Base-by-base conservation (phyloP, 768 basidiomycete genomes). In the Rhizopogon vesiculosus region DNA sequence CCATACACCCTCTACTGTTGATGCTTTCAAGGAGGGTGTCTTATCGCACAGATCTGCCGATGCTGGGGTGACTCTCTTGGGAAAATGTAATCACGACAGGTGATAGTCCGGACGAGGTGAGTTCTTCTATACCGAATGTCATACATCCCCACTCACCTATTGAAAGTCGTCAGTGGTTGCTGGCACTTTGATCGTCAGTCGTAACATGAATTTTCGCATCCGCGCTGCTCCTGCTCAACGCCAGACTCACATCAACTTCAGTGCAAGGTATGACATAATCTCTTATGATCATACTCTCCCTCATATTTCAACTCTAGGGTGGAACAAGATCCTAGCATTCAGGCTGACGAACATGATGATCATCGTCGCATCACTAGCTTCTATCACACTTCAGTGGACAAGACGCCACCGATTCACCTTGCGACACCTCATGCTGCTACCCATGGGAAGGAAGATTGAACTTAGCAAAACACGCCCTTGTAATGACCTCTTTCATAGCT, bases 151-250 rank as follows among this genome's bases (percentile, higher is more conserved):
- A 33, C 19, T 15, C 22, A 10, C 18, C 41, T 45, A 45, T 31
- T n/a, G 28, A 7, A 19, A 77, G 75, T 62, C 63, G 2, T 63
- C 67, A 4, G 46, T 48, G 46, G 72, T 79, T 2, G 71, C 74
- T 4, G 78, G 79, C 0, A 59, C 64, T 46, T 66, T 77, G 41
- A 61, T 73, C 56, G 66, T 76, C 45, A 75, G 72, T 28, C 75
- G 74, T 19, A 66, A 67, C 2, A 53, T 76, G 44, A 74, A 71
- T 42, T 73, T 76, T 56, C 67, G 72, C 7, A 71, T 80, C 15
- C 73, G 78, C 19, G 79, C 56, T 9, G 55, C 58, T 3, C 72
- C 71, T 7, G 78, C 74, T 8, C 72, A 76, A 52, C 66, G 61
- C 8, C 58, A 54, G 7, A 71, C 68, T 33, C 60, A 64, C 28